Conservation (phyloP, 768 basidiomycete species). For the Calocybe gangraenosa region DNA sequence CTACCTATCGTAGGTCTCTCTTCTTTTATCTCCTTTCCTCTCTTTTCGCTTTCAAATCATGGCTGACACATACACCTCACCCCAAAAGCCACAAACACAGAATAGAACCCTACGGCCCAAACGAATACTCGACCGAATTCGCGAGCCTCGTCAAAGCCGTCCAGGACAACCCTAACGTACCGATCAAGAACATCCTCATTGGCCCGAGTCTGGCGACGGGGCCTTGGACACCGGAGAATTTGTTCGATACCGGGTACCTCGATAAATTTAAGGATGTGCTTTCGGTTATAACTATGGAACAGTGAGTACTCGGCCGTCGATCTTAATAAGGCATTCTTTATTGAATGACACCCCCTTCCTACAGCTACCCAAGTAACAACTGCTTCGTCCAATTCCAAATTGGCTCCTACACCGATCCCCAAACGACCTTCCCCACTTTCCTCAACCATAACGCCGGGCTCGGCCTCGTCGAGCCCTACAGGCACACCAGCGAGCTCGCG, state of each 20-base stretch:
- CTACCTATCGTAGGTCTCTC: slow-evolving; percentile 36
- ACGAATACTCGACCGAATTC: slow-evolving; percentile 50
- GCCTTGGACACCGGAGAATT: slow-evolving; percentile 41
- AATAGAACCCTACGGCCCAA: slow-evolving; percentile 21
- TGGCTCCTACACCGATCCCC: slow-evolving; percentile 36
- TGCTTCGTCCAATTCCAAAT: slow-evolving; percentile 48
- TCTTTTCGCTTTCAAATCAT: background rate
- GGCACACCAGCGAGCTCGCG: slow-evolving; percentile 42
- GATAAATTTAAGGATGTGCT: slow-evolving; percentile 37
- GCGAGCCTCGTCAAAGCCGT: slow-evolving; percentile 35
- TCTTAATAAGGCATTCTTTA: too few relatives aligned
- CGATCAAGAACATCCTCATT: slow-evolving; percentile 42
- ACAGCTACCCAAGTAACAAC: slow-evolving; percentile 55
- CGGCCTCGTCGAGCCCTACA: slow-evolving; percentile 47
- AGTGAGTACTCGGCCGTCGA: too few relatives aligned
- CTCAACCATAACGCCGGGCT: slow-evolving; percentile 55
- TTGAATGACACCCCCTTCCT: background rate
- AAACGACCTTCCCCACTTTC: slow-evolving; percentile 46
- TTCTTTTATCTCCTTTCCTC: slow-evolving; percentile 4
- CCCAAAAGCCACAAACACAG: slow-evolving; percentile 20
- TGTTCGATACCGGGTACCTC: slow-evolving; percentile 51
- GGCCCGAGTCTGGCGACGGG: slow-evolving; percentile 62
- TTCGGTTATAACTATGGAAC: slow-evolving; percentile 48
- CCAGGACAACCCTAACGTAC: slow-evolving; percentile 28
- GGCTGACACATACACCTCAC: background rate